These are phyloP conservation scores for Suillus bovinus DNA, from an alignment of 768 basidiomycete genomes.

Conservation along the genomic window DNA sequence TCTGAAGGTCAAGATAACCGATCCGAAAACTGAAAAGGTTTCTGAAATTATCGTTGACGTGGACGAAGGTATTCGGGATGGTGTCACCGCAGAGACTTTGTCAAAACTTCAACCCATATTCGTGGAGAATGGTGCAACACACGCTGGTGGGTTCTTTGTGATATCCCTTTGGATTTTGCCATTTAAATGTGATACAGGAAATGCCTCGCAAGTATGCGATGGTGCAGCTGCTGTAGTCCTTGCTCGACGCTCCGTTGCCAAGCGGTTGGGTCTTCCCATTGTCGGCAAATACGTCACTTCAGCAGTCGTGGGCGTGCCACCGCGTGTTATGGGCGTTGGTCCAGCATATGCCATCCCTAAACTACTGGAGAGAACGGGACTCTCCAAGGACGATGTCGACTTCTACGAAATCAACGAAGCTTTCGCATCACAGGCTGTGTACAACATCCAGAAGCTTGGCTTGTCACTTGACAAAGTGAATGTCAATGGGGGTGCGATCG, in stretches of 20 bases:
- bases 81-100: constrained; percentile 77
- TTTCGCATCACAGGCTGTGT: constrained; percentile 83
- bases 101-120: constrained; percentile 88
- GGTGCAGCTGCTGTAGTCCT: constrained; percentile 91
- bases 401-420: constrained; percentile 94
- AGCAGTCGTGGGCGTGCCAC: constrained; percentile 75
- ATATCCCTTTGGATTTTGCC: neutral
- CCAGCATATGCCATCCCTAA: constrained; percentile 87
- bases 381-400: constrained; percentile 73
- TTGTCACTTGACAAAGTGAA: constrained; percentile 83
- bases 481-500: constrained; percentile 85
- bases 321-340: constrained; percentile 89
- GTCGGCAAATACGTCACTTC: constrained; percentile 82
- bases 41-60: constrained; percentile 67
- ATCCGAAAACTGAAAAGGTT: constrained; percentile 74
- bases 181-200: constrained; percentile 42
- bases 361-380: constrained; percentile 63
- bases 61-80: constrained; percentile 87
- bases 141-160: constrained; percentile 51
- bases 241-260: constrained; percentile 75
- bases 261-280: constrained; percentile 82
- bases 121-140: constrained; percentile 69
- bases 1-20: constrained; percentile 64
- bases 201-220: constrained; percentile 89
- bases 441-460: constrained; percentile 65